Base-by-base conservation (phyloP, 345 rosid genomes). In the Mallotus nudiflorus region DNA sequence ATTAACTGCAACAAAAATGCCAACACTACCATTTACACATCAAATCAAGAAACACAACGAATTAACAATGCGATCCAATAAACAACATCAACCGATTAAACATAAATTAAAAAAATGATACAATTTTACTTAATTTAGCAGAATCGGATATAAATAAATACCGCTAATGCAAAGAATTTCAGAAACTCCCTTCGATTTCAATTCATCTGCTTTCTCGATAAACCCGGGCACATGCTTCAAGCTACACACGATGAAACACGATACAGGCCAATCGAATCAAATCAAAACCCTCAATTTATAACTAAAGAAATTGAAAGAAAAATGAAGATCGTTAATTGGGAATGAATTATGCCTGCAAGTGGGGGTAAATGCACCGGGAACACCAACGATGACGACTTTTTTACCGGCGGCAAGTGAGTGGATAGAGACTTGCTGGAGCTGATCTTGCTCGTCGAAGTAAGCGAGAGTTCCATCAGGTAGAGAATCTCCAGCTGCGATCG, bases 301-400 rank as follows among this genome's bases (percentile, higher is more conserved):
- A 3, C 37, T 33, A 33, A 33, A 33, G 37, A 33, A 33, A 33
- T 2, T 2, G 37, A 33, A 33, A 33, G 19, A 16, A n/a, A 65
- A 45, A 0, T 6, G 3, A 52, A 1, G 2, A 24, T 12, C 3
- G 22, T 24, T 3, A 6, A 50, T 31, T 12, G 0, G 46, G 7
- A 70, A 48, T 10, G 22, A 12, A 6, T 37, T 72, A 19, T 59
- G 91, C 99, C 99, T 95, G 94, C 99, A 95, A 57, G 99, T 95
- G 27, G 99, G 98, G 25, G 99, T 95, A 81, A 95, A 95, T 67
- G 99, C 99, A 55, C 99, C 99, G 76, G 99, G 99, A 49, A 95
- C 99, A 31, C 96, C 99, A 57, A 95, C 86, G 73, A 95, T 75
- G 67, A 95, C 40, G 75, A 89, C 83, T 82, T 87, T 92, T 78